Evolutionary conservation across 805 yeast genomes (phyloP).

Genomic region (Starmerella floricola): DNA sequence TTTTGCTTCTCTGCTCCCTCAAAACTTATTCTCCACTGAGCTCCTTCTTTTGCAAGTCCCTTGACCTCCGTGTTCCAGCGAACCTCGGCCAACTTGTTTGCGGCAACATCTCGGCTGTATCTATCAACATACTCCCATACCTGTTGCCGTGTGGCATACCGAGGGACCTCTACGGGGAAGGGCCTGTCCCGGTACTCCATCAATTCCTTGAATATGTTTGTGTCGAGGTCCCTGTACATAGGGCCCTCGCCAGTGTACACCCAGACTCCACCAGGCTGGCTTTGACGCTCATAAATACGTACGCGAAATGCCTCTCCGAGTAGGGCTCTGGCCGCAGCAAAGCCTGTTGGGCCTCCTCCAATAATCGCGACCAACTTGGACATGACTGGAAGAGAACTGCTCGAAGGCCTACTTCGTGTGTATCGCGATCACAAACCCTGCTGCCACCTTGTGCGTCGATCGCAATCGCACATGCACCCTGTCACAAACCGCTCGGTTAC

Average conservation of each 20-base stretch:
- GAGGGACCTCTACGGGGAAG: slow-evolving; percentile 37
- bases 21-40: slow-evolving; percentile 36
- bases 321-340: slow-evolving; percentile 54
- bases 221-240: slow-evolving; percentile 53
- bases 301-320: slow-evolving; percentile 38
- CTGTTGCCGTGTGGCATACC: slow-evolving; percentile 49
- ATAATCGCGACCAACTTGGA: slow-evolving; percentile 45
- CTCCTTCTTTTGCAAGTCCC: slow-evolving; percentile 29
- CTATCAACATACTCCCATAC: slow-evolving; percentile 48
- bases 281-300: slow-evolving; percentile 48
- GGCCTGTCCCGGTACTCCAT: slow-evolving; percentile 54
- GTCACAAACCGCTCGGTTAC: too few relatives aligned
- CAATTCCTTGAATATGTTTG: slow-evolving; percentile 51
- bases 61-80: slow-evolving; percentile 39
- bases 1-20: slow-evolving; percentile 24
- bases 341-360: slow-evolving; percentile 71
- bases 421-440: too few relatives aligned
- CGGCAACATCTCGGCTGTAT: slow-evolving; percentile 39
- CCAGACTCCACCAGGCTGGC: slow-evolving; percentile 73
- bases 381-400: background rate
- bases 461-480: too few relatives aligned
- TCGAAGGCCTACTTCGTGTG: too few relatives aligned
- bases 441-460: too few relatives aligned
- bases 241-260: slow-evolving; percentile 41
- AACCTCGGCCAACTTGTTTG: slow-evolving; percentile 25